Base-by-base conservation (phyloP, 768 basidiomycete genomes). In the Lentinula sp. region DNA sequence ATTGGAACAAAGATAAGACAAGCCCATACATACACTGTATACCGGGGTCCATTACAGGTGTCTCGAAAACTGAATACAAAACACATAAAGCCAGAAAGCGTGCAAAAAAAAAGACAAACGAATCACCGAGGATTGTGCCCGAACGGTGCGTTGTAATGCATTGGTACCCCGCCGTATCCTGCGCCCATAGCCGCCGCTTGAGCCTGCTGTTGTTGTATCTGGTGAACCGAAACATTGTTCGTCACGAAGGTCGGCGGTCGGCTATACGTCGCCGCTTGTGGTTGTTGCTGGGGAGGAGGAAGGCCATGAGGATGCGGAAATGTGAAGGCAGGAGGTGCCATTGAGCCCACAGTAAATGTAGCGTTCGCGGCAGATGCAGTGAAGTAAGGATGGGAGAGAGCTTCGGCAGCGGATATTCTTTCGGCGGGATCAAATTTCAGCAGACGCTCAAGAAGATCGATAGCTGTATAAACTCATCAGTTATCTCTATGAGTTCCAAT, bases 391-490 rank as follows among this genome's bases (percentile, higher is more conserved):
- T 99, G 97, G 7, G 82, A 84, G 60, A 98, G 83, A 0, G 96
- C 95, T 49, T 98, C 91, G 9, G 88, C 86, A 28, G 96, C 96
- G 11, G 93, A 91, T 50, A 95, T 86, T 58, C 97, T 88, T 67
- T 93, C 89, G 32, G 87, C 81, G 1, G 97, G 97, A 69, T 98
- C 97, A 69, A 98, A 99, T 69, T 98, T 95, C 51, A 99, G 84
- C 48, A 98, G 85, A 52, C 88, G 86, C 72, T 98, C 97, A 48
- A 99, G 86, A 2, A 98, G 83, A 73, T 98, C 94, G 70, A 98
- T 84, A 23, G 96, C 96, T 84, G 55, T 15, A 23, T 23, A 79
- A 65, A 34, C 31, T 54, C 50, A 59, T 62, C n/a, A 62, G 53
- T 54, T 13, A 39, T 6, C 5, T 53, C 21, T 23, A 57, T 46